A percentile compares a stretch with the other conserved stretches of the same genome.
These are phyloP conservation scores for Ustilago tritici DNA, from an alignment of 1,284 basidiomycete genomes.

Conservation along the genomic window DNA sequence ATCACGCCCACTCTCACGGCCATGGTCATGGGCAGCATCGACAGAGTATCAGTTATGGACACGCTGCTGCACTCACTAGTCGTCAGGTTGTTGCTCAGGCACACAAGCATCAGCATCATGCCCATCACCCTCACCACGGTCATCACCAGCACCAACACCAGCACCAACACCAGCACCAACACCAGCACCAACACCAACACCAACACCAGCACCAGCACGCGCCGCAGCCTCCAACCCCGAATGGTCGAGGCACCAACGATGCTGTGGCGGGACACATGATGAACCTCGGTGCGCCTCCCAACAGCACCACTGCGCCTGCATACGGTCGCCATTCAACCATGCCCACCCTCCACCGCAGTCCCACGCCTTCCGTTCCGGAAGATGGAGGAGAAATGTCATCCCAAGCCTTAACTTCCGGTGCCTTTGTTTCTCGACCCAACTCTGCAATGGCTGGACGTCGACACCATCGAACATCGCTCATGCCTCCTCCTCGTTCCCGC, in stretches of 20 bases:
- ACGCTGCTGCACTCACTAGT: constrained; percentile 40
- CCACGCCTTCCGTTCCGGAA: constrained; percentile 61
- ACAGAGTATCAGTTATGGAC: constrained; percentile 51
- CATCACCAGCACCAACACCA: constrained; percentile 36
- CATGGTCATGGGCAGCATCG: constrained; percentile 12
- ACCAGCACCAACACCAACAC: constrained; percentile 22
- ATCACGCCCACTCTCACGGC: constrained; percentile 15
- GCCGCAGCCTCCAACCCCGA: constrained; percentile 1
- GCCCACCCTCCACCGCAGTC: constrained; percentile 52
- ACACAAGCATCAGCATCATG: constrained; percentile 16
- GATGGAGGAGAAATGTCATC: constrained; percentile 63
- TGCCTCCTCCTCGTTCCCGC: constrained; percentile 47
- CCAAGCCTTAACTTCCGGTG: constrained; percentile 41
- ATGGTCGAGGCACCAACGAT: neutral
- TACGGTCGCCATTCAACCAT: constrained; percentile 55
- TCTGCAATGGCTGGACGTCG: constrained; percentile 35
- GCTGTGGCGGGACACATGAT: constrained; percentile 26
- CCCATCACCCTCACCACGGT: constrained; percentile 21
- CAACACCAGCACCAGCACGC: constrained; percentile 20
- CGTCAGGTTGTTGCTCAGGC: constrained; percentile 22
- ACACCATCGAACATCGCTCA: constrained; percentile 37
- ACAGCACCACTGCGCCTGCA: constrained; percentile 13
- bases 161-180: constrained; percentile 33
- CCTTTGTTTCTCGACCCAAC: constrained; percentile 43
- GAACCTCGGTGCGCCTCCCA: constrained; percentile 33